Conservation (phyloP, 352 stramenopile genomes). For the Halophytophthora batemanensis region DNA sequence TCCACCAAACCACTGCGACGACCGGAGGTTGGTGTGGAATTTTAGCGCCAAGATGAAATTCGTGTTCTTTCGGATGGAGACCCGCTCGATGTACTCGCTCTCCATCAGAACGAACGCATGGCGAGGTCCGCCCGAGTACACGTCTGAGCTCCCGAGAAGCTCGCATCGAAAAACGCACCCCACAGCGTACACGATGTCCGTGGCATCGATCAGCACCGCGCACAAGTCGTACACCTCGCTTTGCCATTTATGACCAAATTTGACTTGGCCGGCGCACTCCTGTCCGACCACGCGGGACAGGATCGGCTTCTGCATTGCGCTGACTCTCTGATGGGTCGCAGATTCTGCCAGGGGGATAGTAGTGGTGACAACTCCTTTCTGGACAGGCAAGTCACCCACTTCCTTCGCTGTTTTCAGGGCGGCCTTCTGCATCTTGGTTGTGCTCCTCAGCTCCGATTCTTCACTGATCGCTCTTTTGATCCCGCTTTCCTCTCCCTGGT, state of each 20-base stretch:
- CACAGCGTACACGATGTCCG: not conserved
- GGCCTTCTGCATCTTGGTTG: not conserved
- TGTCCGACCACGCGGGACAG: not conserved
- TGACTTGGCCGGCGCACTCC: not conserved
- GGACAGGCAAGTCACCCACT: not conserved
- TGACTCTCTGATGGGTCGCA: not conserved
- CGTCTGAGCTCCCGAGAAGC: not conserved
- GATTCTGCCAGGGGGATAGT: not conserved
- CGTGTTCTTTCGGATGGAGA: not conserved
- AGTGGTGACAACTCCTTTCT: not conserved
- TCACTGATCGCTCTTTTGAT: not conserved
- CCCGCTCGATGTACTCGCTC: not conserved
- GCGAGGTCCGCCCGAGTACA: not conserved
- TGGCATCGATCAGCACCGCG: not conserved
- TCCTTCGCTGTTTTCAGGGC: not conserved
- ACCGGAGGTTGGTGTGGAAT: not conserved
- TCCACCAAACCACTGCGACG: not conserved
- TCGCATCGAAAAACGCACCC: not conserved
- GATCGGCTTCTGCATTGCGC: not conserved
- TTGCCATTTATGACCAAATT: constrained; percentile 2
- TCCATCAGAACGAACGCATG: not conserved
- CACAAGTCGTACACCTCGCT: constrained; percentile 4
- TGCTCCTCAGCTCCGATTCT: not conserved
- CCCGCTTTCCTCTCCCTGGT: not conserved
- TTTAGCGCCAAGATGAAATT: not conserved